Percentiles rank a stretch among this genome's conserved stretches.
Conservation (phyloP, 805 yeast species). For the Ogataea neopini region DNA sequence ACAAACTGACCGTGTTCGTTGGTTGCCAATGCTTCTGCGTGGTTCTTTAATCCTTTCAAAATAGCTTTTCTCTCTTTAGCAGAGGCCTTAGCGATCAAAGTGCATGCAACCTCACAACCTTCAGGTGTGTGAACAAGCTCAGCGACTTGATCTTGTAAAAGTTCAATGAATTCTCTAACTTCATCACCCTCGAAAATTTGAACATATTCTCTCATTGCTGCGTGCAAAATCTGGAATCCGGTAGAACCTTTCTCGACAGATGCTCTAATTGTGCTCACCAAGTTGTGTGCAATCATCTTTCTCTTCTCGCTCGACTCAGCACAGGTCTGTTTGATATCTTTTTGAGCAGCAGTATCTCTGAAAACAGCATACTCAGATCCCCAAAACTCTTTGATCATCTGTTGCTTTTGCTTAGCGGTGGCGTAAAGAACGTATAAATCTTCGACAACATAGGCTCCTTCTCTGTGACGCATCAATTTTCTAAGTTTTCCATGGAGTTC, state of each 20-base stretch:
- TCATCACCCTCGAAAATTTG: constrained; percentile 70
- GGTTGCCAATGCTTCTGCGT: constrained; percentile 70
- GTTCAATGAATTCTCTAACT: constrained; percentile 77
- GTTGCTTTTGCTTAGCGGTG: constrained; percentile 78
- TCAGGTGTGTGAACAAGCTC: constrained; percentile 95
- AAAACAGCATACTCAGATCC: constrained; percentile 94
- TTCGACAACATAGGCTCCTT: constrained; percentile 97
- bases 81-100: constrained; percentile 73
- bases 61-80: constrained; percentile 91
- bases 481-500: constrained; percentile 90
- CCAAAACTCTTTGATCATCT: constrained; percentile 95
- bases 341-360: constrained; percentile 67
- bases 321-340: constrained; percentile 65
- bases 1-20: constrained; percentile 89
- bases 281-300: constrained; percentile 69
- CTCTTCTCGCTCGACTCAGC: constrained; percentile 74
- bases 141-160: constrained; percentile 84
- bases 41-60: constrained; percentile 70
- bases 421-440: constrained; percentile 87
- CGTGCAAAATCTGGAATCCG: constrained; percentile 93
- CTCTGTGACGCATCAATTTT: constrained; percentile 93
- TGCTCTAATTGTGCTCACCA: constrained; percentile 80
- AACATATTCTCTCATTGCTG: constrained; percentile 89
- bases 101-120: constrained; percentile 89
- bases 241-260: constrained; percentile 95